Evolutionary conservation across 345 rosid genomes (phyloP).

Genomic region (Bruguiera gymnorhiza): DNA sequence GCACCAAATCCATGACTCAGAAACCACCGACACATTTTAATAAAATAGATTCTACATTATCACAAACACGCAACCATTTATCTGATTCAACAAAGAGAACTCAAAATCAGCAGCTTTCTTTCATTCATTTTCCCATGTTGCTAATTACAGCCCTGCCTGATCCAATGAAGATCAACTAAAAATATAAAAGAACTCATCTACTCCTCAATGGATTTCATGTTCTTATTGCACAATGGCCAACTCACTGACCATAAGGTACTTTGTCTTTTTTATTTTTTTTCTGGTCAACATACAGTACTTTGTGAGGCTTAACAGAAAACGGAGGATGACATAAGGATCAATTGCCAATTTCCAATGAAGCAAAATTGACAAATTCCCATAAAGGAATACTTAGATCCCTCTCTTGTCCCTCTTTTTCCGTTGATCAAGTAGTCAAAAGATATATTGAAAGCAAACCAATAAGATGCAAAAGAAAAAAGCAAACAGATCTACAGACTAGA

Average conservation of each 20-base stretch:
- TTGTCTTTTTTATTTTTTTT: neutral
- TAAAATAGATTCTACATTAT: neutral
- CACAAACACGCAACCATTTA: neutral
- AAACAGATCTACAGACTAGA: neutral
- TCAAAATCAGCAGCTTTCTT: neutral
- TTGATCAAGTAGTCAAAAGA: neutral
- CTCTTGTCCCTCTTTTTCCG: neutral
- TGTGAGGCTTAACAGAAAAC: neutral
- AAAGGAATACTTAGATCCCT: neutral
- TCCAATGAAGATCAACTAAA: neutral
- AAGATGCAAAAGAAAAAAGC: conserved; percentile 16
- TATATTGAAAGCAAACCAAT: conserved; percentile 19
- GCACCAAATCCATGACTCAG: neutral
- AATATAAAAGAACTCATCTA: neutral
- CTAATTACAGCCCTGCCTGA: neutral
- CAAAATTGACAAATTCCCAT: neutral
- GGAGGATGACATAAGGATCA: neutral
- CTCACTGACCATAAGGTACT: neutral
- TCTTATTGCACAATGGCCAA: neutral
- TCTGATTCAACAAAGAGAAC: neutral
- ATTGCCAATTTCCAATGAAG: conserved; percentile 6
- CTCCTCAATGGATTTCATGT: neutral
- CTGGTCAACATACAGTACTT: neutral
- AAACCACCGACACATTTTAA: conserved; percentile 15
- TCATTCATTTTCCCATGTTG: neutral